These are phyloP conservation scores for Colletotrichum sp. DNA, from an alignment of 2,329 filamentous ascomycete genomes.

Conservation along the genomic window DNA sequence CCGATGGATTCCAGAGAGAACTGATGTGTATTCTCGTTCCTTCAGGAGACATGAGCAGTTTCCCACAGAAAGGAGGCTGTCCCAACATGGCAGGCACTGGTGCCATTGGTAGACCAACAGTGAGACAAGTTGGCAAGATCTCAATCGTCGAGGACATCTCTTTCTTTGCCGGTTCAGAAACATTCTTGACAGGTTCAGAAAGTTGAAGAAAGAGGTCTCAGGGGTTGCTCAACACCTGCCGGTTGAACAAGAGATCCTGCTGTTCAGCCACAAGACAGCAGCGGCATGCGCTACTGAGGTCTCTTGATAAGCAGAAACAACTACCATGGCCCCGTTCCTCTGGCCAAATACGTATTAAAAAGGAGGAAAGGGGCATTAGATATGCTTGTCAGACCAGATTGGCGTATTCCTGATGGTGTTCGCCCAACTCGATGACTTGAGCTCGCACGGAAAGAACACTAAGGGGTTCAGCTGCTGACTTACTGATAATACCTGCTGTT, in stretches of 20 bases:
- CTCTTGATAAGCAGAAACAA: not conserved
- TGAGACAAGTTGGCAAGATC: not conserved
- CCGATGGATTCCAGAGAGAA: not conserved
- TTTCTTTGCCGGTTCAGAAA: not conserved
- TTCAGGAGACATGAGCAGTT: not conserved
- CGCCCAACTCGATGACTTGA: not conserved
- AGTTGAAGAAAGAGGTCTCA: not conserved
- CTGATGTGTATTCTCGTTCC: not conserved
- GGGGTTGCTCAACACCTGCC: not conserved
- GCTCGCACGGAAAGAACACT: not conserved
- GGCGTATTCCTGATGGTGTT: not conserved
- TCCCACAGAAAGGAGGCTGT: not conserved
- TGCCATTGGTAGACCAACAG: not conserved
- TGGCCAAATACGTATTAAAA: not conserved
- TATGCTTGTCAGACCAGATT: not conserved
- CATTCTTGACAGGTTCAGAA: not conserved
- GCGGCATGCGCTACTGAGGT: not conserved
- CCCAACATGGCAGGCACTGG: not conserved
- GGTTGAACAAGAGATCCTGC: not conserved
- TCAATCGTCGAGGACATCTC: not conserved
- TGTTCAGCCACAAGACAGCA: not conserved
- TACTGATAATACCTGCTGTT: not conserved
- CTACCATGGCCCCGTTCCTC: not conserved
- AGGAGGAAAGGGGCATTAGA: not conserved
- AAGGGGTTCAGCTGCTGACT: not conserved